Evolutionary conservation across 2,329 filamentous ascomycete genomes (phyloP).

Genomic region (Aureobasidium sp.): DNA sequence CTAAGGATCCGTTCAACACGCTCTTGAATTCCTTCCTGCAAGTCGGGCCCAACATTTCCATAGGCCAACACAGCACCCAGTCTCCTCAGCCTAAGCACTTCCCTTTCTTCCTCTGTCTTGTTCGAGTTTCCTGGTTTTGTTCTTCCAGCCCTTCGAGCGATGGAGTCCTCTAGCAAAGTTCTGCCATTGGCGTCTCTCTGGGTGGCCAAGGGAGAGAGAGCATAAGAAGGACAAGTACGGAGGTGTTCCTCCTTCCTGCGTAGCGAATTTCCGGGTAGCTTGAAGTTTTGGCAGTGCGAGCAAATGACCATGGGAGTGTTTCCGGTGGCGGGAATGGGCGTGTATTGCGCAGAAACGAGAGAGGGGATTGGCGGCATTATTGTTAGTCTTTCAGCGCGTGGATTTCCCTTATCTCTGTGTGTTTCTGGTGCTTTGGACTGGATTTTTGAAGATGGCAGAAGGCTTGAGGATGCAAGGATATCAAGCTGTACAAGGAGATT

Average conservation of each 20-base stretch:
- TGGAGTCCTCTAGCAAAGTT: neutral
- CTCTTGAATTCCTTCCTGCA: neutral
- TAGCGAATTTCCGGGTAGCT: slow-evolving; percentile 5
- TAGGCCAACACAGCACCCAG: neutral
- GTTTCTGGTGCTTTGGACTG: too few species aligned
- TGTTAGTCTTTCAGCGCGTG: neutral
- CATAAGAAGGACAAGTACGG: neutral
- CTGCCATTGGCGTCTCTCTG: neutral
- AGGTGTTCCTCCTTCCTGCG: slow-evolving; percentile 6
- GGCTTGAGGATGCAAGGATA: neutral
- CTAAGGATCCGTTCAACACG: neutral
- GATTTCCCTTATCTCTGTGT: too few species aligned
- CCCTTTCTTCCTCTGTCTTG: neutral
- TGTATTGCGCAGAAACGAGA: neutral
- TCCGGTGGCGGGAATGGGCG: neutral
- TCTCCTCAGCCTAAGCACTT: neutral
- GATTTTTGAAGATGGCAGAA: neutral
- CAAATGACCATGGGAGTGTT: neutral
- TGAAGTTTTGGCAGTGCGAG: neutral
- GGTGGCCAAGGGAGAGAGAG: neutral
- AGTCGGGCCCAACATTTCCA: neutral
- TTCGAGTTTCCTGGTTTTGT: neutral
- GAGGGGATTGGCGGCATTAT: slow-evolving; percentile 4
- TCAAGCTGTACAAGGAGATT: too few species aligned
- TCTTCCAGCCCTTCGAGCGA: neutral